Percentiles rank a stretch among this genome's conserved stretches.
phyloP scores from a whole-genome alignment of 495 filamentous ascomycete species.

The Xylaria castorea region DNA sequence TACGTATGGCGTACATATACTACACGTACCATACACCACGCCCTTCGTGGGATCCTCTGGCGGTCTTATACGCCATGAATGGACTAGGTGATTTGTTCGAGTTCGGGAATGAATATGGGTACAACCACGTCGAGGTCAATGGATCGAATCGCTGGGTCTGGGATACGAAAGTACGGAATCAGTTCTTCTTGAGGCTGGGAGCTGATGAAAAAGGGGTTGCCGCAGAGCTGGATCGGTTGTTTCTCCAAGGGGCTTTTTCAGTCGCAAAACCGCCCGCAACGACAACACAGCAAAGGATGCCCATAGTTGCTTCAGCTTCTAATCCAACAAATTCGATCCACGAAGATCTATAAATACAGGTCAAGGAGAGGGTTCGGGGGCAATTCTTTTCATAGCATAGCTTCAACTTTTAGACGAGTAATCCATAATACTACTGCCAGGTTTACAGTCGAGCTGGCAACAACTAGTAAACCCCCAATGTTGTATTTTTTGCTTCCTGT shows the following conservation, averaged over 20 bases:
- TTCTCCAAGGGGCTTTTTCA: constrained; percentile 20
- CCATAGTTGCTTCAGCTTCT: not conserved
- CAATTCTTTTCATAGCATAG: not conserved
- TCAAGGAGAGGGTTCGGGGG: not conserved
- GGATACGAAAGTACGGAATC: constrained; percentile 38
- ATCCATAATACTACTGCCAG: not conserved
- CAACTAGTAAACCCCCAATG: not conserved
- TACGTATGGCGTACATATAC: constrained; percentile 49
- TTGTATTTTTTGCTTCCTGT: not conserved
- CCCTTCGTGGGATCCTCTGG: constrained; percentile 54
- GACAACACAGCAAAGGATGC: too few relatives aligned
- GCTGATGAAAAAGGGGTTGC: constrained; percentile 30
- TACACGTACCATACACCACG: constrained; percentile 40
- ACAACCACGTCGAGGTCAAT: constrained; percentile 39
- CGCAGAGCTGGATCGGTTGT: constrained; percentile 32
- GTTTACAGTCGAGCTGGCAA: not conserved
- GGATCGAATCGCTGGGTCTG: constrained; percentile 48
- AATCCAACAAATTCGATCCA: too few relatives aligned
- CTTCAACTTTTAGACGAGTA: not conserved
- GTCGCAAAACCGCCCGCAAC: not conserved
- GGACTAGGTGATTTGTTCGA: constrained; percentile 46
- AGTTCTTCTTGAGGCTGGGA: constrained; percentile 44
- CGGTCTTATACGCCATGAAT: constrained; percentile 50
- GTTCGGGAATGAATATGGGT: constrained; percentile 41
- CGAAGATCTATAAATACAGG: not conserved